Base-by-base conservation (phyloP, 305 asterid genomes). In the Caryopteris hybrid region DNA sequence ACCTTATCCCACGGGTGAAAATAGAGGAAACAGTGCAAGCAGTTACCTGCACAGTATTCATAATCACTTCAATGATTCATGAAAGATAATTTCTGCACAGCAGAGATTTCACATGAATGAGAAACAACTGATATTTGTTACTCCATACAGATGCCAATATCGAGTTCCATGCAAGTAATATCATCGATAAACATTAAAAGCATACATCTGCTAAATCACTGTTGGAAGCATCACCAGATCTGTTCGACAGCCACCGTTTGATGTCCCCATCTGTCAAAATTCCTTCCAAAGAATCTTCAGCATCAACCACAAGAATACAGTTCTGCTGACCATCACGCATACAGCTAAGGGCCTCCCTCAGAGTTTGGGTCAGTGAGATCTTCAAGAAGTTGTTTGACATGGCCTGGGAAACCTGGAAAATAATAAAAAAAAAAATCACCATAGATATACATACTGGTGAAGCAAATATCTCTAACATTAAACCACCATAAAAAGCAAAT, bases 221-320 rank as follows among this genome's bases (percentile, higher is more conserved):
- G 76, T 66, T 69, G 55, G 92, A 77, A 67, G 84, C 60, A 59
- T 81, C 88, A 57, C 76, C 81, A 64, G 74, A 71, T 48, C 80
- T 83, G 75, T 78, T 76, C 65, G 68, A 71, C 68, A 88, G 56
- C 76, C 83, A 81, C 71, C 89, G 79, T 64, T 79, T 85, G 62
- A 91, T 71, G 71, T 94, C 99, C 61, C 96, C 95, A 71, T 77
- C 81, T 9, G 99, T 91, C 77, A 94, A 76, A 72, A 94, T 80
- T 68, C 99, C 99, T 80, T 87, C 96, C 79, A 91, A 71, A 78
- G 54, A 84, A 76, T 83, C 95, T 65, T 89, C 94, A 23, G 69
- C 64, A 47, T 89, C 95, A 70, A 87, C 92, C 55, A 91, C 90
- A 57, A 91, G 76, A 71, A 72, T 86, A 58, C 94, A 91, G 55